These are phyloP conservation scores for Saccharomycopsis crataegensis DNA, from an alignment of 1,139 yeast genomes.

Conservation along the genomic window DNA sequence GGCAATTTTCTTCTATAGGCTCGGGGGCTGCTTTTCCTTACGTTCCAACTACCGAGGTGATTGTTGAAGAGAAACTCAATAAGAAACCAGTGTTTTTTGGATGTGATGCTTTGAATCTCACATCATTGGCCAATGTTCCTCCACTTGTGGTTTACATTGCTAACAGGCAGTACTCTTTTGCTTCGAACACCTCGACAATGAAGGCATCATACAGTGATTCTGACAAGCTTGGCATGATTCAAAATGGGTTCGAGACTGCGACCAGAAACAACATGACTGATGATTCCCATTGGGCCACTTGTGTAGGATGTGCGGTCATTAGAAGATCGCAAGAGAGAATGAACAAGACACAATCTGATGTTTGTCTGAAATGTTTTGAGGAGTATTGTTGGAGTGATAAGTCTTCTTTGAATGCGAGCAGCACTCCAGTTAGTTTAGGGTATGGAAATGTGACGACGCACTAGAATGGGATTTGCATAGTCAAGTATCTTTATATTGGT, in stretches of 20 bases:
- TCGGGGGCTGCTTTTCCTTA: constrained; percentile 61
- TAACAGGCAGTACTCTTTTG: constrained; percentile 60
- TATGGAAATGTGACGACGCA: too few relatives aligned
- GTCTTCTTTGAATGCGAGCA: too few relatives aligned
- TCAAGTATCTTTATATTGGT: too few relatives aligned
- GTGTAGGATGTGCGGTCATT: constrained; percentile 84
- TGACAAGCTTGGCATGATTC: constrained; percentile 54
- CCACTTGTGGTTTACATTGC: constrained; percentile 79
- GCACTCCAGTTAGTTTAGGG: too few relatives aligned
- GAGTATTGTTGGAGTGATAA: constrained; percentile 80
- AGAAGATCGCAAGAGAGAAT: constrained; percentile 76
- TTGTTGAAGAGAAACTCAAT: constrained; percentile 48
- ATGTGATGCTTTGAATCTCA: constrained; percentile 63
- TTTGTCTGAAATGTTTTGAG: constrained; percentile 66
- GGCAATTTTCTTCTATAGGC: constrained; percentile 62
- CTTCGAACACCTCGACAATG: constrained; percentile 68
- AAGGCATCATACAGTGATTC: constrained; percentile 52
- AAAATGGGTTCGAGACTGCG: constrained; percentile 75
- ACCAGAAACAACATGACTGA: constrained; percentile 67
- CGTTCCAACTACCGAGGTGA: constrained; percentile 68
- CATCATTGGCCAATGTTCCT: constrained; percentile 46
- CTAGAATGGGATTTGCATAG: too few relatives aligned
- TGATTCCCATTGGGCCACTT: constrained; percentile 66
- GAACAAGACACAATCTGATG: constrained; percentile 54
- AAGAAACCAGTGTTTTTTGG: constrained; percentile 79